A percentile compares a stretch with the other conserved stretches of the same genome.
phyloP scores from a whole-genome alignment of 2,329 filamentous ascomycete genomes.

The Calonectria crousiana region DNA sequence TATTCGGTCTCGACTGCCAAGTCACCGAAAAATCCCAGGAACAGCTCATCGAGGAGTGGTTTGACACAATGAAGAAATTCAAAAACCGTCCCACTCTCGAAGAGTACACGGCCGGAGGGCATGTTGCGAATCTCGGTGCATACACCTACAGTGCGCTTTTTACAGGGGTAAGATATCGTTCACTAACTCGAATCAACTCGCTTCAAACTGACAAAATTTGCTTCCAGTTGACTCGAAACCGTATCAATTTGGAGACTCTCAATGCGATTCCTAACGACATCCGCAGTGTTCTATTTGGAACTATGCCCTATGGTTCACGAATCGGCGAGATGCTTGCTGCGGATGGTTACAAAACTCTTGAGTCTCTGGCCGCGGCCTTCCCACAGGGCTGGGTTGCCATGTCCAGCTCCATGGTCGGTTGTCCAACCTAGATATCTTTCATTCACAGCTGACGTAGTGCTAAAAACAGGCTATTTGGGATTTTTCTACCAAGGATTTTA shows the following conservation, averaged over 20 bases:
- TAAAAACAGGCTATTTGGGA: slow-evolving; percentile 45
- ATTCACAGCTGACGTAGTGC: neutral
- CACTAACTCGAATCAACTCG: neutral
- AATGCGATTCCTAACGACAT: neutral
- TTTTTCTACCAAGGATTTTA: slow-evolving; percentile 33
- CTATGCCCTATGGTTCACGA: slow-evolving; percentile 19
- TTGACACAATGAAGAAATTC: neutral
- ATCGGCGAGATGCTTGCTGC: slow-evolving; percentile 31
- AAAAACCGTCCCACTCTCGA: neutral
- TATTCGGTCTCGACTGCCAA: neutral
- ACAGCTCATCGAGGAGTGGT: neutral
- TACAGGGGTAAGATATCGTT: neutral
- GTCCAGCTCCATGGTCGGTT: slow-evolving; percentile 40
- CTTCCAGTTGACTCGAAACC: neutral
- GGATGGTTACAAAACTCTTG: slow-evolving; percentile 39
- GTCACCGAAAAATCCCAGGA: neutral
- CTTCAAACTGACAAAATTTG: neutral
- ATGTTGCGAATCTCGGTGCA: slow-evolving; percentile 5
- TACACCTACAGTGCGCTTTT: slow-evolving; percentile 6
- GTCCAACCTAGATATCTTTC: neutral
- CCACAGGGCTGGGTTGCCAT: slow-evolving; percentile 40
- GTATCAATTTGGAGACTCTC: neutral
- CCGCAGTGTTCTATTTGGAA: slow-evolving; percentile 20
- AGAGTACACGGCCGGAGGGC: neutral
- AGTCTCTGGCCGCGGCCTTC: slow-evolving; percentile 38